Percentiles rank a stretch among this genome's conserved stretches.
phyloP scores from a whole-genome alignment of 202 grass and related monocot genomes.

The Elaeis oleifera region DNA sequence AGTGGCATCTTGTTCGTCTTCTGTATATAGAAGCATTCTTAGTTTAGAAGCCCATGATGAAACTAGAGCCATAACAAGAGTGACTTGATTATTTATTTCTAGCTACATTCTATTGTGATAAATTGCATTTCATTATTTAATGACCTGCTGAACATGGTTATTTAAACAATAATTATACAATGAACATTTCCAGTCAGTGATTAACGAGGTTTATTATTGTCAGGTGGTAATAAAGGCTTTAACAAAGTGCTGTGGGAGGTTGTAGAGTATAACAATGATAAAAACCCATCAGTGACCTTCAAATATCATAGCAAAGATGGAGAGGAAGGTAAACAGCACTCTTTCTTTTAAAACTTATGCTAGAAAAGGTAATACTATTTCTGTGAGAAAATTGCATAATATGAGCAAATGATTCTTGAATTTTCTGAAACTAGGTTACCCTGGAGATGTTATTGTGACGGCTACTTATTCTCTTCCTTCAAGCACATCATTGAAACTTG shows the following conservation, averaged over 20 bases:
- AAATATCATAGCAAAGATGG: conserved; percentile 71
- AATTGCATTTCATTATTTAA: no score
- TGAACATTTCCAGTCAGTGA: no score
- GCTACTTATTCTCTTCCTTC: conserved; percentile 63
- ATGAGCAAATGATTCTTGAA: background rate
- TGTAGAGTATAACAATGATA: conserved; percentile 39
- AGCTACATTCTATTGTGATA: no score
- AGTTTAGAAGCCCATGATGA: no score
- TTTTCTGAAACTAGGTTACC: conserved; percentile 47
- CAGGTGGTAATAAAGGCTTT: conserved; percentile 72
- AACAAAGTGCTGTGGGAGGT: conserved; percentile 82
- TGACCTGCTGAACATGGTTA: no score
- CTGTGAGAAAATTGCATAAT: background rate
- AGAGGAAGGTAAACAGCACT: conserved; percentile 56
- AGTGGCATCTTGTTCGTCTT: no score
- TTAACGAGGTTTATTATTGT: background rate
- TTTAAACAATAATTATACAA: no score
- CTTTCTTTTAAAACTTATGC: background rate
- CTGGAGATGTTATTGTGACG: conserved; percentile 52
- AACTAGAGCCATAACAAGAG: no score
- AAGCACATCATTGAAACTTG: conserved; percentile 50
- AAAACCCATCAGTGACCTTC: conserved; percentile 67
- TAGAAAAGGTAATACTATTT: no score
- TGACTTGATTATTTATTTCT: no score
- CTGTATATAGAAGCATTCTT: no score